Percentiles rank a stretch among this genome's conserved stretches.
These are phyloP conservation scores for Trametes cingulata DNA, from an alignment of 768 basidiomycete species.

Conservation along the genomic window DNA sequence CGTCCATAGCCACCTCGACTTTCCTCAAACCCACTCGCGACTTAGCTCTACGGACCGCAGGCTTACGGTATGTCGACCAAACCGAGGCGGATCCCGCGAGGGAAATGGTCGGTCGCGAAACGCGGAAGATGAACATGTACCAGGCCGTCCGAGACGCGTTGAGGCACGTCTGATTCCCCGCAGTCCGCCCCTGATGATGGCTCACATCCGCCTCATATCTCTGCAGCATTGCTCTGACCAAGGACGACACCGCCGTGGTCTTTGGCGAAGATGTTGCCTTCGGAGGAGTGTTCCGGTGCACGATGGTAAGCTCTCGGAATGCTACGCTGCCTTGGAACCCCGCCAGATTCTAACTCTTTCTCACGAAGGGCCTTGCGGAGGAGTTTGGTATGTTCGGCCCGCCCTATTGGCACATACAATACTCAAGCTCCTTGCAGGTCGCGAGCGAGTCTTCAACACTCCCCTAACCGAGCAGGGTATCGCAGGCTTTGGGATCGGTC, in stretches of 20 bases:
- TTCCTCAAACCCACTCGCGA: slow-evolving; percentile 69
- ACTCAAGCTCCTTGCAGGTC: slow-evolving; percentile 48
- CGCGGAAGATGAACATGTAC: slow-evolving; percentile 94
- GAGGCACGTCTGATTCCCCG: slow-evolving; percentile 49
- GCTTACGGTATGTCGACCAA: slow-evolving; percentile 70
- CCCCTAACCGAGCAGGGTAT: slow-evolving; percentile 93
- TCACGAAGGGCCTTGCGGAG: slow-evolving; percentile 75
- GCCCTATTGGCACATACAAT: background rate
- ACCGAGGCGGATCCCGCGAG: slow-evolving; percentile 44
- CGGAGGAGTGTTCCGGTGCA: slow-evolving; percentile 93
- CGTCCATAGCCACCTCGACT: slow-evolving; percentile 69
- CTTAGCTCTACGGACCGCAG: slow-evolving; percentile 68
- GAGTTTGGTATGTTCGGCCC: slow-evolving; percentile 70
- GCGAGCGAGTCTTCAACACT: slow-evolving; percentile 94
- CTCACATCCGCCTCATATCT: background rate
- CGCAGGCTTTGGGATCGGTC: slow-evolving; percentile 90
- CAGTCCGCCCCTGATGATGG: slow-evolving; percentile 1
- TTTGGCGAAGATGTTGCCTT: slow-evolving; percentile 94
- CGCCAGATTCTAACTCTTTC: background rate
- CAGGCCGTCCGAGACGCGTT: slow-evolving; percentile 92
- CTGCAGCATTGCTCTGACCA: slow-evolving; percentile 72
- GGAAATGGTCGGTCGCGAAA: slow-evolving; percentile 73
- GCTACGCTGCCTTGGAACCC: background rate
- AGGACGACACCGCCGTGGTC: slow-evolving; percentile 85
- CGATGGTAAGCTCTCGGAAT: slow-evolving; percentile 56